Base-by-base conservation (phyloP, 2,329 filamentous ascomycete genomes). In the Ophiostoma ulmi region DNA sequence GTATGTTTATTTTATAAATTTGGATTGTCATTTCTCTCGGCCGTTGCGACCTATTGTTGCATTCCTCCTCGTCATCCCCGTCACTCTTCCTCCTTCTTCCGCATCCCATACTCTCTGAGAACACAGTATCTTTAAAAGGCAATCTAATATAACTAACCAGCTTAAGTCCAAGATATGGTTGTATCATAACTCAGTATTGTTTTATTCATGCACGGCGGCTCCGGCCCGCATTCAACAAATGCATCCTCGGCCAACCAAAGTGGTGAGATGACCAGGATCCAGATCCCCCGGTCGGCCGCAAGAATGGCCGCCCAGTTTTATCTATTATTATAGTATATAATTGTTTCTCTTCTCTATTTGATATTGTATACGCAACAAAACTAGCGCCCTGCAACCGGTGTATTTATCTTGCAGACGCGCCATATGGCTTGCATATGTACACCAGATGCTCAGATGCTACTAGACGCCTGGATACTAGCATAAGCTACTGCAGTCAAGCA, bases 171-270 rank as follows among this genome's bases (percentile, higher is more conserved):
- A 48, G 17, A n/a, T n/a, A 20, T 31, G 3, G 6, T 20, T 2
- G 44, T 48, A 48, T 48, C 44, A 48, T 48, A 48, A 8, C 17
- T 6, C n/a, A 20, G 44, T n/a, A 48, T 3, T 48, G 44, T 58
- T 58, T 58, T 22, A 58, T 58, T 58, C n/a, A 58, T 58, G 52
- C 52, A 58, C 52, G 22, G 52, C 52, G 52, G 52, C 10, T 58
- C 52, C 52, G 52, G 52, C 8, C 52, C 52, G 52, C 52, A 58
- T 10, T 26, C 52, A 10, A 20, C 11, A 22, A 14, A n/a, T 58
- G 52, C 52, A 58, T 58, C 22, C 44, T 26, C n/a, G 52, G 52
- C 52, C 52, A 58, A 58, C 52, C 52, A 58, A 48, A 26, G 10
- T 22, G 10, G 52, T 8, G 22, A 58, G 52, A 26, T 58, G 11